These are phyloP conservation scores for Abrus precatorius DNA, from an alignment of 306 rosid species.

Conservation along the genomic window DNA sequence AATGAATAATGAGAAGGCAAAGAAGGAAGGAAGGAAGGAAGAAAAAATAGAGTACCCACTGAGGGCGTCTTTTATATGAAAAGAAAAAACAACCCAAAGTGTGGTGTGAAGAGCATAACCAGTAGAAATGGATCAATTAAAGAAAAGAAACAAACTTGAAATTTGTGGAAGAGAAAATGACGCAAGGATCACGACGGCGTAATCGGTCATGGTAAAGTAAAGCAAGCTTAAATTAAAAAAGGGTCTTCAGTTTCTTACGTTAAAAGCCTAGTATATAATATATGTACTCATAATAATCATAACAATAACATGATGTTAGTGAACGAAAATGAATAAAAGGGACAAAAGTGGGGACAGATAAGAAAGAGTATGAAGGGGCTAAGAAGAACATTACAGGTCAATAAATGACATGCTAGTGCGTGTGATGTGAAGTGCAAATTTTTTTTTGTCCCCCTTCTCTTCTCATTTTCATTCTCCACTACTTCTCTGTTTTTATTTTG, in stretches of 20 bases:
- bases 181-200: slow-evolving; percentile 62
- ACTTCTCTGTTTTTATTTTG: no score
- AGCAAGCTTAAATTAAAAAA: slow-evolving; percentile 14
- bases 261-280: background rate
- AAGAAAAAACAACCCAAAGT: background rate
- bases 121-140: background rate
- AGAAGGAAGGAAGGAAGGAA: slow-evolving; percentile 40
- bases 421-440: slow-evolving; percentile 47
- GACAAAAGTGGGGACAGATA: background rate
- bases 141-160: slow-evolving; percentile 35
- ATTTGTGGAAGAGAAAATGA: slow-evolving; percentile 48
- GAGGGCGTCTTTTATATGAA: slow-evolving; percentile 55
- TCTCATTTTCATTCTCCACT: background rate
- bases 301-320: slow-evolving; percentile 9
- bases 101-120: slow-evolving; percentile 25
- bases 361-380: slow-evolving; percentile 50
- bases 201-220: slow-evolving; percentile 50
- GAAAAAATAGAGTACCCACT: slow-evolving; percentile 51
- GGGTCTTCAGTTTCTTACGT: background rate
- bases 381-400: slow-evolving; percentile 50
- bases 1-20: slow-evolving; percentile 48
- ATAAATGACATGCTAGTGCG: slow-evolving; percentile 46
- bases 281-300: background rate
- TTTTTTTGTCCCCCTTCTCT: slow-evolving; percentile 48
- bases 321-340: background rate